Evolutionary conservation across 345 rosid species (phyloP).

Genomic region (Citrus glauca): DNA sequence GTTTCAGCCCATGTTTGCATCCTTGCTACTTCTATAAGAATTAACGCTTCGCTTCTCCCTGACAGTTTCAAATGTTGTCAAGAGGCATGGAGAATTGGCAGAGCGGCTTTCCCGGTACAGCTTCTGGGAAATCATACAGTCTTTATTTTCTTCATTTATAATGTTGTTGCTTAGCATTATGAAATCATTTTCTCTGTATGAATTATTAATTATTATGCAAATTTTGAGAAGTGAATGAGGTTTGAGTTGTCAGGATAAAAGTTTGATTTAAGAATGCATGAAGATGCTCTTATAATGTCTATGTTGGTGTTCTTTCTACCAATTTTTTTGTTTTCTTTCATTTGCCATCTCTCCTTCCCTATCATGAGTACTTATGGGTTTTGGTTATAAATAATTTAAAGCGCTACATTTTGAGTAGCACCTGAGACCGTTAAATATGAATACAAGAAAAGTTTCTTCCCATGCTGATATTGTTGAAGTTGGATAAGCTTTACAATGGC

Average conservation of each 20-base stretch:
- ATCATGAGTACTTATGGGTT: neutral
- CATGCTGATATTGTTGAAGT: neutral
- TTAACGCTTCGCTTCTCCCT: conserved; percentile 15
- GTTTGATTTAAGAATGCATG: neutral
- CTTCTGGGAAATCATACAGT: neutral
- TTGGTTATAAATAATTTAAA: neutral
- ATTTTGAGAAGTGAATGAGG: neutral
- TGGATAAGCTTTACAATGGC: neutral
- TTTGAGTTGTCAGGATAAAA: neutral
- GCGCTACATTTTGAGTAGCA: neutral
- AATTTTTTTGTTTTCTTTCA: neutral
- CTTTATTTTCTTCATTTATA: neutral
- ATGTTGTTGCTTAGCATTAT: neutral
- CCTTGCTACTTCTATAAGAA: conserved; percentile 10
- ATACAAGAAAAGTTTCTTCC: neutral
- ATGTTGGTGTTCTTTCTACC: neutral
- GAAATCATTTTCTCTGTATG: neutral
- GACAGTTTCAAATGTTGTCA: conserved; percentile 76
- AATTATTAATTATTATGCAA: neutral
- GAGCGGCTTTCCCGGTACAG: conserved; percentile 75
- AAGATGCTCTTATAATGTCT: neutral
- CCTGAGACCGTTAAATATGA: neutral
- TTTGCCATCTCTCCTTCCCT: neutral
- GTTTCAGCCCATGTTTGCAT: neutral
- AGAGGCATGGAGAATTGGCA: conserved; percentile 75